phyloP scores from a whole-genome alignment of 2,329 filamentous ascomycete species.

The Periconia macrospinosa region DNA sequence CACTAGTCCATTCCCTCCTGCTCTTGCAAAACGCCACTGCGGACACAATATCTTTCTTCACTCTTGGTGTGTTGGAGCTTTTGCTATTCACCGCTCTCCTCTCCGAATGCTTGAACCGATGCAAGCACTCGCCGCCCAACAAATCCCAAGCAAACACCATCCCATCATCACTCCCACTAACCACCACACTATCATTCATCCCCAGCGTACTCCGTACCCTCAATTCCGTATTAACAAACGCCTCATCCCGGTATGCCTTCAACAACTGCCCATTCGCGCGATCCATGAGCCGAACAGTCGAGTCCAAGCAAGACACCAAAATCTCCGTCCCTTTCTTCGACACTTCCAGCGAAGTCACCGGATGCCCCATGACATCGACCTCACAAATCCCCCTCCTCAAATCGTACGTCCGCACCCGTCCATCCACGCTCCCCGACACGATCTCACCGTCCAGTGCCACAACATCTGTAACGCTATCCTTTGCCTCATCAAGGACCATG shows the following conservation, averaged over 20 bases:
- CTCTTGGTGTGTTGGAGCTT: conserved; percentile 2
- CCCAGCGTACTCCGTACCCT: conserved; percentile 78
- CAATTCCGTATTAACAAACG: conserved; percentile 67
- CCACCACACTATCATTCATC: conserved; percentile 72
- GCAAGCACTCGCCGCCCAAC: conserved; percentile 68
- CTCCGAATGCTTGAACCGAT: conserved; percentile 57
- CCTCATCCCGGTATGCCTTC: conserved; percentile 65
- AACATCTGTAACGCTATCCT: conserved; percentile 63
- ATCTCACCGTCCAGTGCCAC: conserved; percentile 56
- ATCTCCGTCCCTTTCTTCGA: conserved; percentile 74
- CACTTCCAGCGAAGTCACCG: conserved; percentile 74
- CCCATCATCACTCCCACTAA: conserved; percentile 81
- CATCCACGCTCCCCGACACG: conserved; percentile 79
- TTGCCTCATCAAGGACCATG: conserved; percentile 72
- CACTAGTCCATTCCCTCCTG: conserved; percentile 53
- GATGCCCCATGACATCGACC: conserved; percentile 44
- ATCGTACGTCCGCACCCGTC: conserved; percentile 80
- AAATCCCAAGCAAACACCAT: conserved; percentile 82
- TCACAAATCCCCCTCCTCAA: conserved; percentile 70
- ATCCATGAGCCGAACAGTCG: conserved; percentile 78
- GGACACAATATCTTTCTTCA: conserved; percentile 51
- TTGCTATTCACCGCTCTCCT: conserved; percentile 29
- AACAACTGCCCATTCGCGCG: conserved; percentile 72
- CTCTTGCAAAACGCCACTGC: conserved; percentile 52
- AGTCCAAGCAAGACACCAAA: conserved; percentile 76